Evolutionary conservation across 1,284 basidiomycete genomes (phyloP).

Genomic region (Sporisorium exsertum): DNA sequence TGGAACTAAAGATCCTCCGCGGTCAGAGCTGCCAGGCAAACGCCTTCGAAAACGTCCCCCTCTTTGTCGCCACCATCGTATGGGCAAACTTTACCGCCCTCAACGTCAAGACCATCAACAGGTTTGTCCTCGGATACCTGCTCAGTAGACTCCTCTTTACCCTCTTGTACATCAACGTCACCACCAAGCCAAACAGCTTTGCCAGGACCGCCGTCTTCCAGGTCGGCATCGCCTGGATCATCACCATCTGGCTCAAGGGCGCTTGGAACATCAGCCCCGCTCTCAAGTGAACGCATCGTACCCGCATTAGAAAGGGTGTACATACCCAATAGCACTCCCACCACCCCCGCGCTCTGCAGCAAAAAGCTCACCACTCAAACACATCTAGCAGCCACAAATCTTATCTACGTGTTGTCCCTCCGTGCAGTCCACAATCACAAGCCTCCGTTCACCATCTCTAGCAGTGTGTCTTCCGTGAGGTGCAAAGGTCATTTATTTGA

Average conservation of each 20-base stretch:
- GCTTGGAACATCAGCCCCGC: slow-evolving; percentile 19
- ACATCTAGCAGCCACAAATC: no score
- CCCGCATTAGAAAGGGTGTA: no score
- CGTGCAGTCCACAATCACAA: no score
- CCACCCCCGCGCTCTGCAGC: no score
- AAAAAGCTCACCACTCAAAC: no score
- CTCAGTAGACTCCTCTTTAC: slow-evolving; percentile 24
- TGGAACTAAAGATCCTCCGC: slow-evolving; percentile 52
- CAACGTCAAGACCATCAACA: slow-evolving; percentile 20
- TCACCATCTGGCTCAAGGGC: slow-evolving; percentile 32
- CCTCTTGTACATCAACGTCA: slow-evolving; percentile 30
- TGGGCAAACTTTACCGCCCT: slow-evolving; percentile 36
- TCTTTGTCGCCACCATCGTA: slow-evolving; percentile 31
- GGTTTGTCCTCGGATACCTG: slow-evolving; percentile 35
- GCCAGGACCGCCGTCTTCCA: slow-evolving; percentile 47
- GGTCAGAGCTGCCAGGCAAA: slow-evolving; percentile 55
- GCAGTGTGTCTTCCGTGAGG: no score
- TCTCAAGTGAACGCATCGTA: slow-evolving; percentile 24
- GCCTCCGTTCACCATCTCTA: no score
- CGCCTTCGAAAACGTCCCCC: slow-evolving; percentile 44
- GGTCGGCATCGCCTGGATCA: slow-evolving; percentile 36
- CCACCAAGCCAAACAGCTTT: slow-evolving; percentile 28
- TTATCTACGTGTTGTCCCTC: no score
- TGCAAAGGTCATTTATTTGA: no score
- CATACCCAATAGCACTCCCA: no score